Percentiles rank a stretch among this genome's conserved stretches.
Conservation (phyloP, 208 protist species). For the Leishmania aethiopica region DNA sequence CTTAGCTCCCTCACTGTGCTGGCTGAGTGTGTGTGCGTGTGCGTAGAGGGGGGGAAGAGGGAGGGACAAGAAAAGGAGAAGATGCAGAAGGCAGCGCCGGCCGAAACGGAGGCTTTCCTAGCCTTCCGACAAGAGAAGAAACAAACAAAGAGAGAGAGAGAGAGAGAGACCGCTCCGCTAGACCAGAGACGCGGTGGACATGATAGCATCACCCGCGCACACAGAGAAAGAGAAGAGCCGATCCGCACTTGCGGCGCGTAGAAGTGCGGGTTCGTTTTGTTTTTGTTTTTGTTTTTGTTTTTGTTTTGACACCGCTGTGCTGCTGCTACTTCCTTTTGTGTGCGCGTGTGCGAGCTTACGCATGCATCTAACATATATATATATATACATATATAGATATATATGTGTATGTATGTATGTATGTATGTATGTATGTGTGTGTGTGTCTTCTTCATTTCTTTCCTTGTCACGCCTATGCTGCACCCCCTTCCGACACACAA, state of each 20-base stretch:
- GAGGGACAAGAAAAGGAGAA: neutral
- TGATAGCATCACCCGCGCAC: neutral
- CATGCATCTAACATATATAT: no score
- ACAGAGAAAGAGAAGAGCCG: neutral
- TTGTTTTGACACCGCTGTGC: neutral
- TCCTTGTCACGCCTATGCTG: neutral
- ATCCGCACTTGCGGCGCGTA: neutral
- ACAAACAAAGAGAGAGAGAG: slow-evolving; percentile 3
- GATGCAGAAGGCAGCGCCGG: neutral
- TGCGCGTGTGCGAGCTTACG: no score
- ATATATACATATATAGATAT: no score
- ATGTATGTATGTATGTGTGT: no score
- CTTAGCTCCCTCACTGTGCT: neutral
- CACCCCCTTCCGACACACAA: neutral
- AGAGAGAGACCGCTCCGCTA: neutral
- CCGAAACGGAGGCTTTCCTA: neutral
- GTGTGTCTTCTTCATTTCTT: neutral
- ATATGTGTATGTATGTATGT: neutral
- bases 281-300: neutral
- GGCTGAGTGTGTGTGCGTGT: neutral
- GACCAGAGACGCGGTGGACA: slow-evolving; percentile 2
- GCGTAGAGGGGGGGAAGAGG: neutral
- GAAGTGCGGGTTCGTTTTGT: neutral
- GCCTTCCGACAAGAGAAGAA: neutral
- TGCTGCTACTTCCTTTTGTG: neutral